Evolutionary conservation across 2,329 filamentous ascomycete genomes (phyloP), one percentile per base, ranked within the genome.

Genomic region (Fusarium avenaceum): DNA sequence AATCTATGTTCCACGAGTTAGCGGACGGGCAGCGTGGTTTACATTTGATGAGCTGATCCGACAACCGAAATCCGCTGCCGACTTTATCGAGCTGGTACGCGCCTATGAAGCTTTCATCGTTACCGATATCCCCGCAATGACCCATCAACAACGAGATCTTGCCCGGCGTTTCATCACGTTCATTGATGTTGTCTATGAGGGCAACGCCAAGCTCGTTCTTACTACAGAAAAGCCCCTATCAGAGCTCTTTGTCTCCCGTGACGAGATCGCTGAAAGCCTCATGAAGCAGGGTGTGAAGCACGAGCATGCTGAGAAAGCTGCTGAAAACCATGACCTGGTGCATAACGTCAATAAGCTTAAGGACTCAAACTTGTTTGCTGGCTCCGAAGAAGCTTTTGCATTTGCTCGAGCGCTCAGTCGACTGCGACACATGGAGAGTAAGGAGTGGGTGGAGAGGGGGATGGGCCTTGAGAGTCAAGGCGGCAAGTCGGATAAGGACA

Each of bases 141-240:
- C 91, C 40, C 87, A 93, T 69, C 88, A 89, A 55, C 89, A 94
- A 75, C 89, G 96, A 20, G 96, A 99, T 80, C 85, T 97, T 39
- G 96, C 96, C 0, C 85, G 96, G 14, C 87, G 96, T 7, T 97
- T 99, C 79, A 99, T 99, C 77, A 99, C 95, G 0, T 97, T 99
- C 73, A 93, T 99, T 69, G 96, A 99, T 77, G 95, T 96, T 7
- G 91, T 97, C 6, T 99, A 99, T 76, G 96, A 99, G 79, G 85
- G 86, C 28, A 87, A 95, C 79, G 94, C 94, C n/a, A 98, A 97
- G 81, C 87, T 99, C 9, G 95, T 98, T 17, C 87, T 99, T 57
- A 99, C 96, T 0, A 94, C 92, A 4, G 93, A 90, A 40, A 92
- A 94, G 48, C 93, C 95, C 0, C 83, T 99, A 3, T 88, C 89